Percentiles rank a stretch among this genome's conserved stretches.
phyloP scores from a whole-genome alignment of 352 stramenopile genomes.

The Pythium periplocum region DNA sequence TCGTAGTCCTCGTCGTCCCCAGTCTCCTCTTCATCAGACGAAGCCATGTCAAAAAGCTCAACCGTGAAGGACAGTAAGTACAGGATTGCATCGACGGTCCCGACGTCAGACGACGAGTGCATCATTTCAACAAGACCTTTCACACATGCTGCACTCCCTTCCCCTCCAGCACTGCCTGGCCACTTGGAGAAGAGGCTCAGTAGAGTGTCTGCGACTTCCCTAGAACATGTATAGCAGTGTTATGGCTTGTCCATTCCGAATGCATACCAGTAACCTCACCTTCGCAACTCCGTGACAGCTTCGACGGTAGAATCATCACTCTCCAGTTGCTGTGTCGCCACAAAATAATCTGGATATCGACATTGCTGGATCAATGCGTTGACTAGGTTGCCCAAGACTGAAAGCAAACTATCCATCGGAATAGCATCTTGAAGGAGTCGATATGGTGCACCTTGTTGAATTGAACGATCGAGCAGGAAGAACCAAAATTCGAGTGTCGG shows the following conservation, averaged over 20 bases:
- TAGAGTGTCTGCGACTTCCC: slow-evolving; percentile 77
- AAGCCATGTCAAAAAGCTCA: slow-evolving; percentile 80
- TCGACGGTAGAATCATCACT: slow-evolving; percentile 63
- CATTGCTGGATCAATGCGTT: slow-evolving; percentile 61
- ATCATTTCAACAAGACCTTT: slow-evolving; percentile 54
- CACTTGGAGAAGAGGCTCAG: slow-evolving; percentile 80
- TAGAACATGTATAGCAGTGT: slow-evolving; percentile 8
- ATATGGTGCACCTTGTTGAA: slow-evolving; percentile 36
- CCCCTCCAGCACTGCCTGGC: slow-evolving; percentile 34
- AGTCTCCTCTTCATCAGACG: slow-evolving; percentile 60
- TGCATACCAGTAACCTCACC: slow-evolving; percentile 22
- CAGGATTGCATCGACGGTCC: slow-evolving; percentile 55
- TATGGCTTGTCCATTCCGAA: too few species aligned
- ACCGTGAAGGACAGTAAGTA: slow-evolving; percentile 73
- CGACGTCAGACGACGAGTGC: slow-evolving; percentile 40
- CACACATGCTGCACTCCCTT: slow-evolving; percentile 47
- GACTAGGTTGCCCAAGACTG: slow-evolving; percentile 55
- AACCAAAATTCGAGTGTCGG: slow-evolving; percentile 86
- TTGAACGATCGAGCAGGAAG: slow-evolving; percentile 72
- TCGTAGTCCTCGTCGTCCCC: slow-evolving; percentile 20
- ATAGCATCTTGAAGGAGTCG: slow-evolving; percentile 28
- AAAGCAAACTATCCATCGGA: slow-evolving; percentile 30
- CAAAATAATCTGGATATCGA: slow-evolving; percentile 51
- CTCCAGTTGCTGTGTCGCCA: slow-evolving; percentile 43
- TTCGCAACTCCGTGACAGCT: slow-evolving; percentile 36